These are phyloP conservation scores for Mycena galopus DNA, from an alignment of 768 basidiomycete genomes.

Conservation along the genomic window DNA sequence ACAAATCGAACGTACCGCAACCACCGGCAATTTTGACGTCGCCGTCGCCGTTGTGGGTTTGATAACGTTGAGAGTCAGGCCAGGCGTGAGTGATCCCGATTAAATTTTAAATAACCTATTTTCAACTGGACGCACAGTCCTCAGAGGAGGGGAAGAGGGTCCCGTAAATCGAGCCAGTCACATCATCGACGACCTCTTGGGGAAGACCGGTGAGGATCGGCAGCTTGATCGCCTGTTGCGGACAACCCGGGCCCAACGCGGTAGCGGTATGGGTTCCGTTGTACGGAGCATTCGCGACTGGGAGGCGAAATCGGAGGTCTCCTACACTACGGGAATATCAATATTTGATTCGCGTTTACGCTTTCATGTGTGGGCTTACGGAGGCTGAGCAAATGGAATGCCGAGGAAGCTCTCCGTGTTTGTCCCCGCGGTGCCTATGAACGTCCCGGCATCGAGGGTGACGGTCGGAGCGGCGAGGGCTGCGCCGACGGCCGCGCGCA, in stretches of 20 bases:
- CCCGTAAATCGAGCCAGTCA: conserved; percentile 47
- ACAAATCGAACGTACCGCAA: conserved; percentile 56
- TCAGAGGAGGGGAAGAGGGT: conserved; percentile 52
- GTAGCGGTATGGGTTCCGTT: conserved; percentile 53
- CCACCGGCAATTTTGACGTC: conserved; percentile 62
- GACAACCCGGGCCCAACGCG: conserved; percentile 58
- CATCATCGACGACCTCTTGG: conserved; percentile 47
- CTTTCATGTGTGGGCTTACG: conserved; percentile 50
- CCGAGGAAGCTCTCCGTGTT: conserved; percentile 58
- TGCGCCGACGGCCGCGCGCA: conserved; percentile 36
- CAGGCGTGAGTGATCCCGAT: conserved; percentile 38
- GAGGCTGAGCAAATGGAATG: conserved; percentile 68
- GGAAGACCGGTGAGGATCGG: conserved; percentile 51
- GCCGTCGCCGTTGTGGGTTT: conserved; percentile 56
- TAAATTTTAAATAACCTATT: neutral
- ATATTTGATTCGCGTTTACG: neutral
- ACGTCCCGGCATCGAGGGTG: conserved; percentile 57
- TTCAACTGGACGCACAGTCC: conserved; percentile 55
- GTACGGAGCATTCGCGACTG: conserved; percentile 52
- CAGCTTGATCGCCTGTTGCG: conserved; percentile 56
- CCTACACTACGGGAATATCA: conserved; percentile 47
- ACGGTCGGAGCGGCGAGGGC: conserved; percentile 51
- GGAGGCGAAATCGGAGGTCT: conserved; percentile 56
- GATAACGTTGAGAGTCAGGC: conserved; percentile 67
- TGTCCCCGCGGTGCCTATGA: conserved; percentile 52